Base-by-base conservation (phyloP, 108 stramenopile genomes). In the Aurantiochytrium sp. region DNA sequence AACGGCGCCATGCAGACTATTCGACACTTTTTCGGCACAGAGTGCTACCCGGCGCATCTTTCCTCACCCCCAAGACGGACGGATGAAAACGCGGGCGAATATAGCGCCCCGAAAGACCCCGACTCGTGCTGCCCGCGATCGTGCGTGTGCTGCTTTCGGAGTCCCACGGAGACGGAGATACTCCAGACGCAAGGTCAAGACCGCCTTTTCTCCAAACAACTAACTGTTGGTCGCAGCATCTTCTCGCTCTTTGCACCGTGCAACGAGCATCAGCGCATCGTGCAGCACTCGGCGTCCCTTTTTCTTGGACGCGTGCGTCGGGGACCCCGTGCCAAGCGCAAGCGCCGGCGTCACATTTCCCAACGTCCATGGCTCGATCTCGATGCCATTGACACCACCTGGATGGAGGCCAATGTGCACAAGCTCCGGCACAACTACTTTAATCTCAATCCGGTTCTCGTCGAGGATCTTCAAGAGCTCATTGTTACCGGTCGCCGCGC, bases 361-460 rank as follows among this genome's bases (percentile, higher is more conserved):
- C 60, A 47, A 12, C 88, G 60, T 23, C 49, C 43, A 44, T 92
- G 90, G 89, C 55, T 92, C 18, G 91, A 92, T 88, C 64, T 91
- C 5, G 93, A 93, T 89, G 93, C 90, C 35, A 93, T 93, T 47
- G 93, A 93, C 53, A 93, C 92, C 5, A 92, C 93, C 12, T 90
- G 87, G 53, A 89, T 93, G 42, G 93, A 93, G 53, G 91, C 92
- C 23, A 93, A 93, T 60, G 87, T 93, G 6, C 87, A 90, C 43
- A 58, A 87, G 10, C 58, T 92, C 45, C 73, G 92, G 12, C 93
- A 93, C 64, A 64, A 83, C 58, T 91, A 88, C 44, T 93, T 90
- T 59, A 92, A 71, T 59, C 35, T 93, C n/a, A 93, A 93, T 89
- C 59, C 89, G 18, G 91, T 90, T 49, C 58, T 93, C 5, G 53